Base-by-base conservation (phyloP, 495 filamentous ascomycete genomes). In the Hyaloscypha bicolor region DNA sequence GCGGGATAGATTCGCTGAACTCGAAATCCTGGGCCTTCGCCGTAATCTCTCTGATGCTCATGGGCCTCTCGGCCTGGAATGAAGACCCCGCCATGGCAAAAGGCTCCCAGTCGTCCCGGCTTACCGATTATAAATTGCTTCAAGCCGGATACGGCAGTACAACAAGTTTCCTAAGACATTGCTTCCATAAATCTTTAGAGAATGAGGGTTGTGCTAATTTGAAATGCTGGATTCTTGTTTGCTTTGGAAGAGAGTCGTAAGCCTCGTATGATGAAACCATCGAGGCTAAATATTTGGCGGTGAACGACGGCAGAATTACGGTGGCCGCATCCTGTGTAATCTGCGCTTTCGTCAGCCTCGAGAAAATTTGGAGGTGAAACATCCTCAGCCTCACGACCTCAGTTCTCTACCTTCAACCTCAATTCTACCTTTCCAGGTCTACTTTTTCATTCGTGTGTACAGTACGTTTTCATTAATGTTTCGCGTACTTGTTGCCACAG, bases 21-120 rank as follows among this genome's bases (percentile, higher is more conserved):
- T 92, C 86, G 73, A 93, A 97, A 29, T 89, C 82, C 66, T 86
- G 79, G 2, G 94, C 94, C 60, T 84, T 85, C 12, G 83, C 81
- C 21, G 86, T 83, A 58, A 98, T 90, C 69, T 92, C 87, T 65
- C 88, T 86, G 37, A 92, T 83, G 63, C 82, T 93, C 77, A 93
- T 81, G 16, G 94, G 91, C 63, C 77, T 77, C n/a, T 61, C 62
- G 37, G 62, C 64, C 56, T 73, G 39, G 22, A 35, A 53, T 37
- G 63, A 25, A 58, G 68, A 69, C 63, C 65, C 72, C 67, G 67
- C 72, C 72, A 74, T 74, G 25, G 33, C 58, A 60, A 55, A 32
- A 51, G 51, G n/a, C 48, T 55, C 42, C 6, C 42, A 12, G 35
- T 11, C 16, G 16, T 48, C 16, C 16, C 11, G 6, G 42, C 16